Evolutionary conservation across 768 basidiomycete species (phyloP), one percentile per base, ranked within the genome.

Genomic region (Crassisporium funariophilum): DNA sequence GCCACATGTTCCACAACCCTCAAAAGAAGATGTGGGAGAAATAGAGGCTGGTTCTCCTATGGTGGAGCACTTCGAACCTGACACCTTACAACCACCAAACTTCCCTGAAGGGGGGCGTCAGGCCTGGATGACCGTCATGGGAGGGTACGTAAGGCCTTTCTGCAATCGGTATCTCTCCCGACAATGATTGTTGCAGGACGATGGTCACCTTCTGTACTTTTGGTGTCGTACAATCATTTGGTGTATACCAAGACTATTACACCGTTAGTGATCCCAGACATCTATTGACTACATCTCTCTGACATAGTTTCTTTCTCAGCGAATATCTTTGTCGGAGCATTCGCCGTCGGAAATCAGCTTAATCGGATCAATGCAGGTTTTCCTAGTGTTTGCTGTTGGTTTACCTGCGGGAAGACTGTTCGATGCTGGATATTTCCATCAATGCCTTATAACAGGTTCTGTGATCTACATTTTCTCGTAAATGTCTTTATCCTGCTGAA

Each of bases 201-300:
- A 66, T 77, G 59, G 63, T 73, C 9, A 61, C 71, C 4, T 79
- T 77, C 41, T 75, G 74, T 53, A 76, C 75, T 0, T 77, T 79
- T 50, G 76, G 77, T 5, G 67, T 71, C 4, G 71, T 76, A 8
- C 75, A 77, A 46, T 73, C 75, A 6, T 77, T 74, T 50, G 73
- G 73, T n/a, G 75, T 78, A 15, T 79, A 74, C 55, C 74, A 78
- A 55, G 77, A 78, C 52, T 77, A 73, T 46, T 79, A 79, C 46
- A 73, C 72, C 19, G 75, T 76, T 29, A 56, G 56, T 49, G n/a
- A n/a, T n/a, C n/a, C n/a, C n/a, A n/a, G n/a, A n/a, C n/a, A n/a
- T n/a, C n/a, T n/a, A n/a, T 38, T 20, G 23, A 15, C 27, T 29
- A 37, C 15, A 10, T n/a, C 24, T 38, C 31, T 45, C 34, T 31